phyloP scores from a whole-genome alignment of 106 monocot genomes.

The Apostasia ramifera region DNA sequence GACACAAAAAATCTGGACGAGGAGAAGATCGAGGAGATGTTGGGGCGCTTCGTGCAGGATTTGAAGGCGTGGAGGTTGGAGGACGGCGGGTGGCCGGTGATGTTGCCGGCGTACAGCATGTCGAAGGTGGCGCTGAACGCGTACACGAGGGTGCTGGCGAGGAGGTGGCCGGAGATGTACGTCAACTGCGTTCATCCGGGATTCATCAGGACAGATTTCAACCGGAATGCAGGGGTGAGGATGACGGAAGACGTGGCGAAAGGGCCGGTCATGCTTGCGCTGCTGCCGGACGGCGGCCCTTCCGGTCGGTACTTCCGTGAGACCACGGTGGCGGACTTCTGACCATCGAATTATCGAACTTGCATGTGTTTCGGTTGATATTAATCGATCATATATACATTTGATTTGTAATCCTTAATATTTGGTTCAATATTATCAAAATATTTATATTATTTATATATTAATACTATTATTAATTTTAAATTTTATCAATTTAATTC shows the following conservation, averaged over 20 bases:
- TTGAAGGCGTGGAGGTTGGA: conserved; percentile 30
- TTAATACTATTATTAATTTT: neutral
- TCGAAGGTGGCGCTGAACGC: conserved; percentile 49
- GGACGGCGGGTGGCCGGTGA: conserved; percentile 37
- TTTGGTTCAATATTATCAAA: too few species aligned
- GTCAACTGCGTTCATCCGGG: conserved; percentile 62
- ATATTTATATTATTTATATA: neutral
- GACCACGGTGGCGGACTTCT: conserved; percentile 19
- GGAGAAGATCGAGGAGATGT: conserved; percentile 28
- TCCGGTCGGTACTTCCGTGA: conserved; percentile 48
- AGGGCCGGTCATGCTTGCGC: conserved; percentile 42
- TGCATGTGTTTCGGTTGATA: too few species aligned
- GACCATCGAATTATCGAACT: neutral
- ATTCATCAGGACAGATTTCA: conserved; percentile 48
- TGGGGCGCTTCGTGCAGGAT: conserved; percentile 42
- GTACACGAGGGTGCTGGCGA: conserved; percentile 55
- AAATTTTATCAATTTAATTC: neutral
- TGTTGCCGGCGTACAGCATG: conserved; percentile 48
- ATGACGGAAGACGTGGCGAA: conserved; percentile 39
- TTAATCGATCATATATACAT: too few species aligned
- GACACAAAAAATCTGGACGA: conserved; percentile 24
- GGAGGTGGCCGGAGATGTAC: conserved; percentile 33
- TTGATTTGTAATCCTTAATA: too few species aligned
- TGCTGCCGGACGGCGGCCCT: conserved; percentile 31
- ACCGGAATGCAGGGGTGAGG: conserved; percentile 33